These are phyloP conservation scores for Metschnikowia colocasiae DNA, from an alignment of 805 yeast species.

Conservation along the genomic window DNA sequence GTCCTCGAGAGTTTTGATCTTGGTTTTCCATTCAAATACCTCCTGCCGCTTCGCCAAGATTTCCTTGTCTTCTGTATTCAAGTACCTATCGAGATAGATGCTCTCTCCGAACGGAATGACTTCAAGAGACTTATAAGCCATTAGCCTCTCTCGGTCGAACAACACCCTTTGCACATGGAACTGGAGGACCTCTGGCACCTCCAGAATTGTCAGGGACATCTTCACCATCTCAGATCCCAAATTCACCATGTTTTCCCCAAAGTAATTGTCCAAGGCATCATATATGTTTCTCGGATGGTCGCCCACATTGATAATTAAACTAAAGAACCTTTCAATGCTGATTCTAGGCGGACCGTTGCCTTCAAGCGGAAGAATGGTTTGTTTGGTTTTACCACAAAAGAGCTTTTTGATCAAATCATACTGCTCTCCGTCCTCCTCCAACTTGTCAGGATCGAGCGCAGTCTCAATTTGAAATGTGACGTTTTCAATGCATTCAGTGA, in stretches of 20 bases:
- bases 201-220: conserved; percentile 65
- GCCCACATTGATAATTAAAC: conserved; percentile 79
- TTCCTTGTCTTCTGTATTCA: conserved; percentile 61
- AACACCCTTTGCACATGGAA: conserved; percentile 93
- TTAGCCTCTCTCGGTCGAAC: conserved; percentile 67
- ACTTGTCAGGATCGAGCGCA: conserved; percentile 62
- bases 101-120: conserved; percentile 77
- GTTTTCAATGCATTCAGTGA: conserved; percentile 94
- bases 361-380: conserved; percentile 57
- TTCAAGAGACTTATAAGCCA: conserved; percentile 78
- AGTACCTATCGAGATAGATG: conserved; percentile 82
- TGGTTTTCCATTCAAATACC: conserved; percentile 60
- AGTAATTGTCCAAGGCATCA: conserved; percentile 84
- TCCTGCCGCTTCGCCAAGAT: conserved; percentile 53
- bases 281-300: conserved; percentile 86
- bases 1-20: conserved; percentile 41
- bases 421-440: conserved; percentile 77
- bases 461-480: conserved; percentile 89
- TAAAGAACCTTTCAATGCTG: conserved; percentile 68
- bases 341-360: conserved; percentile 27
- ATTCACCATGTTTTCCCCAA: conserved; percentile 66
- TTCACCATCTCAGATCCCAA: conserved; percentile 71
- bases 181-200: conserved; percentile 79
- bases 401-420: conserved; percentile 72
- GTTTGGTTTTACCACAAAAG: conserved; percentile 84